Evolutionary conservation across 768 basidiomycete species (phyloP), one percentile per base, ranked within the genome.

Genomic region (Podaxis rugospora): DNA sequence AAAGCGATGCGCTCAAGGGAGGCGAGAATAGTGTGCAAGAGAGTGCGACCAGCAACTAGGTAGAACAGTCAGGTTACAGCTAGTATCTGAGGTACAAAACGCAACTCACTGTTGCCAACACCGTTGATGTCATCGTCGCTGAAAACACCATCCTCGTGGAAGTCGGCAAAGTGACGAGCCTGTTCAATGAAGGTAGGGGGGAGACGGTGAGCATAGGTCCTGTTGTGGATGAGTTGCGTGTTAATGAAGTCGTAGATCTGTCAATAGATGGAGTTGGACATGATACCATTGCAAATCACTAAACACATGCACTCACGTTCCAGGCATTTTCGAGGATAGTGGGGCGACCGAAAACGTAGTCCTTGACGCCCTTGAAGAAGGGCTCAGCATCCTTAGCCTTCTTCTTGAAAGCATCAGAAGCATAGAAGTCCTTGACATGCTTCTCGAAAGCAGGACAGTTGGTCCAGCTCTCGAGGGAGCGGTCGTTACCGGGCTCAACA

Each of bases 401-500:
- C 47, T 77, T 71, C 77, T 87, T 89, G 84, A 93, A 91, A 51
- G 82, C 81, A 5, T 74, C 70, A 16, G 92, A 92, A 5, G 67
- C 64, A 64, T 90, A 83, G 64, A 92, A 85, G 0, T 75, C 69
- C 62, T 78, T 75, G 61, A 85, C 78, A 72, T 90, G 89, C 61
- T 81, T 80, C 64, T 86, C 75, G 71, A 92, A 92, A 32, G 80
- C 78, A 55, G 80, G 81, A 73, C 79, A 80, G 70, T 80, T 73
- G 35, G 80, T 81, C 90, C 89, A 94, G 65, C 87, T 87, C 75
- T 95, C 91, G 63, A 94, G 78, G 23, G 89, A 89, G 67, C 89
- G 85, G 70, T 92, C 89, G 65, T 92, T 90, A 56, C 80, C 82
- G 28, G 92, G 89, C 71, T 92, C 90, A 52, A 94, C 88, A n/a